Evolutionary conservation across 345 rosid genomes (phyloP).

Genomic region (Boechera stricta): DNA sequence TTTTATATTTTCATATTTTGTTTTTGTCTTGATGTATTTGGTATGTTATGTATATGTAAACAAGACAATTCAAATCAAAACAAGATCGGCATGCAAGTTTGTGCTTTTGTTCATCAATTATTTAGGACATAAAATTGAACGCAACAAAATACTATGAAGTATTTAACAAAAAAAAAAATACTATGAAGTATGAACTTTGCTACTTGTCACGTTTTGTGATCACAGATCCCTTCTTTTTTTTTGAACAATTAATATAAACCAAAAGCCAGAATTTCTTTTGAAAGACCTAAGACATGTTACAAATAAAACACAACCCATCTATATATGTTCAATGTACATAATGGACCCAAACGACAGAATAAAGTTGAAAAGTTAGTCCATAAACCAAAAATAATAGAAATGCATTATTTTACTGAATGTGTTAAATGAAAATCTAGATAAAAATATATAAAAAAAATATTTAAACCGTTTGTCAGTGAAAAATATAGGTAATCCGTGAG

Average conservation of each 20-base stretch:
- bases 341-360: constrained; percentile 20
- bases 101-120: constrained; percentile 17
- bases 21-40: constrained; percentile 32
- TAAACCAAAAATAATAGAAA: background rate
- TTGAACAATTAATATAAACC: background rate
- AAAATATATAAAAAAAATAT: no score
- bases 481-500: no score
- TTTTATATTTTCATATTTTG: background rate
- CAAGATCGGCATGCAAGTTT: constrained; percentile 36
- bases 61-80: constrained; percentile 32
- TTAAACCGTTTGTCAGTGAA: no score
- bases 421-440: no score
- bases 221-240: background rate
- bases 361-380: constrained; percentile 5
- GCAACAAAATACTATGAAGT: background rate
- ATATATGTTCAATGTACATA: constrained; percentile 1
- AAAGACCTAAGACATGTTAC: background rate
- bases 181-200: background rate
- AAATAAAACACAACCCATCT: background rate
- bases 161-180: background rate
- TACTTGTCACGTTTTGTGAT: constrained; percentile 15
- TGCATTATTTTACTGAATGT: background rate
- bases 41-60: constrained; percentile 13
- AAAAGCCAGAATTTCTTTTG: background rate
- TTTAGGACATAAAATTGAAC: background rate